A percentile compares a stretch with the other conserved stretches of the same genome.
Conservation (phyloP, 116 monocot genomes). For the Papilionanthe hybrid region DNA sequence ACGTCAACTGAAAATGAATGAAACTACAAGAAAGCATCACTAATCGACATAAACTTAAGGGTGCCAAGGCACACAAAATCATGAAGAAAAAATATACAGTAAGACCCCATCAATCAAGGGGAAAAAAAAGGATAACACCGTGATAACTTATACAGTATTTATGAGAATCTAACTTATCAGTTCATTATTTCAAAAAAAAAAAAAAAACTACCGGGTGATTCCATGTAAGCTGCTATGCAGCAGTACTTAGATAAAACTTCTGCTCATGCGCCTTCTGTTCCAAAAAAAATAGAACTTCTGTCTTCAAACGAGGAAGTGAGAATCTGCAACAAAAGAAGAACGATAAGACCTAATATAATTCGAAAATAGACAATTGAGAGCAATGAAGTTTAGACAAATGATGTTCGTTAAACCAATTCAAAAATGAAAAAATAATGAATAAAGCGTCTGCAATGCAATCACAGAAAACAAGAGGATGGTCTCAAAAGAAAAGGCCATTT, state of each 20-base stretch:
- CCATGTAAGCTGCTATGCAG: background rate
- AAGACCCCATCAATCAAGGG: background rate
- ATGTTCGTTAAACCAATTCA: background rate
- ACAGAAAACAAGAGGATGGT: background rate
- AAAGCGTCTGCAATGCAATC: background rate
- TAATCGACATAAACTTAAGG: background rate
- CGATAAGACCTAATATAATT: background rate
- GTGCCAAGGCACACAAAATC: background rate
- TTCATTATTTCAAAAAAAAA: background rate
- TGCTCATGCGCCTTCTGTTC: background rate
- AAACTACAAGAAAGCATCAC: background rate
- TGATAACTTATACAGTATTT: background rate
- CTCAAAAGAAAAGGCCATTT: background rate
- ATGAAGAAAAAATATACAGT: background rate
- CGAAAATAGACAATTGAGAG: background rate
- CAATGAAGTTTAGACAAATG: background rate
- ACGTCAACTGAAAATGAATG: background rate
- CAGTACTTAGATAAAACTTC: background rate
- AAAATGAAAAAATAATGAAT: background rate
- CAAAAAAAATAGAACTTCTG: background rate
- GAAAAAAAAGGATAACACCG: background rate
- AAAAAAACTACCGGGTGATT: slow-evolving; percentile 5
- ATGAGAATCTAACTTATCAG: background rate
- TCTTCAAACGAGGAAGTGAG: background rate
- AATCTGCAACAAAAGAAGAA: slow-evolving; percentile 1